Evolutionary conservation across 179 eudicot genomes (phyloP).

Genomic region (Heliamphora pulchella): DNA sequence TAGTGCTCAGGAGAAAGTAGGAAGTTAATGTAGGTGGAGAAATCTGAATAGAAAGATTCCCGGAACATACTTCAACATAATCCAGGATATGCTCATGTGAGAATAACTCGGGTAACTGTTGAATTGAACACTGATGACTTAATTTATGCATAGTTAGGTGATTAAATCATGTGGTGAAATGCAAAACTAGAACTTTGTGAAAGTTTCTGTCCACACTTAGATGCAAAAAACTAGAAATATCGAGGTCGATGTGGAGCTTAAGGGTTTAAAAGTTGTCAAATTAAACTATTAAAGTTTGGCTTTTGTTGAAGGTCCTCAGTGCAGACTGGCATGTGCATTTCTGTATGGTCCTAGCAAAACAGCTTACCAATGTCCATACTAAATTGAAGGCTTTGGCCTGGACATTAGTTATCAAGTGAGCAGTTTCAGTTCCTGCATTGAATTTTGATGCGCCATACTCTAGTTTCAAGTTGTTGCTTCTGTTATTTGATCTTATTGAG

Average conservation of each 20-base stretch:
- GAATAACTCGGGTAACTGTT: background rate
- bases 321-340: background rate
- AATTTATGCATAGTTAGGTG: background rate
- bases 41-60: background rate
- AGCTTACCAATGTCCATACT: no score
- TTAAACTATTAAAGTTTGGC: background rate
- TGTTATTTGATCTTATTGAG: constrained; percentile 1
- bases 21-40: background rate
- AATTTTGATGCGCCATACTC: background rate
- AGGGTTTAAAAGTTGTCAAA: constrained; percentile 3
- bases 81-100: background rate
- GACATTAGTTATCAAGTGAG: background rate
- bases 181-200: background rate
- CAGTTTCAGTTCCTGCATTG: background rate
- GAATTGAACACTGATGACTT: background rate
- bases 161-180: background rate
- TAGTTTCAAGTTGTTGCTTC: background rate
- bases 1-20: background rate
- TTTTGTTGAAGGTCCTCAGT: background rate
- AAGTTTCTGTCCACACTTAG: background rate
- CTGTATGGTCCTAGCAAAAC: background rate
- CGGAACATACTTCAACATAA: background rate
- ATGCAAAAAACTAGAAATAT: background rate
- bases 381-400: background rate
- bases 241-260: background rate